phyloP scores from a whole-genome alignment of 2,329 filamentous ascomycete genomes.

The Zasmidium angulare region DNA sequence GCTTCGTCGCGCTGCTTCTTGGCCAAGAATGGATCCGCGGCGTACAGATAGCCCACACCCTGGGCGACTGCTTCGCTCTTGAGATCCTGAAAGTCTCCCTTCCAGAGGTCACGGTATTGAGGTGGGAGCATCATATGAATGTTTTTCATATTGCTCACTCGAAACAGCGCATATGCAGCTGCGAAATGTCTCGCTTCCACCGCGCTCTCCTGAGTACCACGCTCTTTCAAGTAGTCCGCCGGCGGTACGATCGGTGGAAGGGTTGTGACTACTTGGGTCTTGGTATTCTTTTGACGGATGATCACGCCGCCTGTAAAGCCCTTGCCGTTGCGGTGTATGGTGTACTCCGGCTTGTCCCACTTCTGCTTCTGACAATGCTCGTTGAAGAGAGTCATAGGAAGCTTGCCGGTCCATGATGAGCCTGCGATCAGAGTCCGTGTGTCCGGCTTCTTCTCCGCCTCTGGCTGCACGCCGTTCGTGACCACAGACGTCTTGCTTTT shows the following conservation, averaged over 20 bases:
- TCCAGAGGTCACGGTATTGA: conserved; percentile 87
- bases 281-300: conserved; percentile 69
- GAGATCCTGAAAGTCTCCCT: conserved; percentile 76
- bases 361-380: conserved; percentile 95
- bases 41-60: conserved; percentile 84
- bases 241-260: conserved; percentile 83
- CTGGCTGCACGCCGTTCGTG: conserved; percentile 19
- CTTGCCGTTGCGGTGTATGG: conserved; percentile 51
- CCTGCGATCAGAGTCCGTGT: conserved; percentile 83
- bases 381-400: conserved; percentile 88
- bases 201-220: conserved; percentile 73
- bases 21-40: conserved; percentile 87
- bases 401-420: conserved; percentile 93
- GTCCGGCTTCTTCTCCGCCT: conserved; percentile 58
- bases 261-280: conserved; percentile 74
- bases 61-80: conserved; percentile 79
- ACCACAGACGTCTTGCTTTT: conserved; percentile 33
- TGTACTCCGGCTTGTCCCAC: conserved; percentile 93
- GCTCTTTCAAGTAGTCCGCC: conserved; percentile 66
- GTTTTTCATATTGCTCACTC: conserved; percentile 94
- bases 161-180: conserved; percentile 85
- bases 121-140: conserved; percentile 92
- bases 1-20: conserved; percentile 77
- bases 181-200: conserved; percentile 92
- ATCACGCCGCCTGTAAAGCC: conserved; percentile 71